A percentile compares a stretch with the other conserved stretches of the same genome.
Conservation (phyloP, 139 green algal species). For the Diplosphaera chodatii region DNA sequence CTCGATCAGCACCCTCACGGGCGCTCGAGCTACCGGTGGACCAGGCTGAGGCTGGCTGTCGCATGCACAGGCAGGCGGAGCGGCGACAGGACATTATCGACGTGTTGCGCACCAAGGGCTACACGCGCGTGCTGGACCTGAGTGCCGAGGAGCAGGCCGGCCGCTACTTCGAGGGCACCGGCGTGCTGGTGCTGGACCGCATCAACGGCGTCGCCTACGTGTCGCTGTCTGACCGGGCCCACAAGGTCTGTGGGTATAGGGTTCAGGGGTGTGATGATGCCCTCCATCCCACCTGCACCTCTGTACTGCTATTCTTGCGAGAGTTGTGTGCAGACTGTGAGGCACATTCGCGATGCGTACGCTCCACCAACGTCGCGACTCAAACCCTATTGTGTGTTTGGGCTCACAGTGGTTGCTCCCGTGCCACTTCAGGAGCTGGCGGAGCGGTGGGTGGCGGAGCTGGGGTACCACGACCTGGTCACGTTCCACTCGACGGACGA, state of each 20-base stretch:
- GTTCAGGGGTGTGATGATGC: too few species aligned
- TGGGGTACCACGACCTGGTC: conserved; percentile 75
- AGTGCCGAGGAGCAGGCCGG: conserved; percentile 35
- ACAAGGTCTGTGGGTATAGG: conserved; percentile 34
- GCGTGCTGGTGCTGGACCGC: conserved; percentile 85
- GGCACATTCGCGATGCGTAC: too few species aligned
- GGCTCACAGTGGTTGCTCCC: too few species aligned
- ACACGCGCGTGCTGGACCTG: conserved; percentile 61
- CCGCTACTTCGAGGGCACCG: conserved; percentile 82
- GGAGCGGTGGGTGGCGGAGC: conserved; percentile 28
- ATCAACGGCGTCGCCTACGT: conserved; percentile 87
- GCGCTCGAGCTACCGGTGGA: too few species aligned
- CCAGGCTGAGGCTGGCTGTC: too few species aligned
- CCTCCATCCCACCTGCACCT: too few species aligned
- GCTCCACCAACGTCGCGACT: too few species aligned
- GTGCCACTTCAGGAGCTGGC: conserved; percentile 5
- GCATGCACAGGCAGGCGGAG: conserved; percentile 53
- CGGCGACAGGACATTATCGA: conserved; percentile 67
- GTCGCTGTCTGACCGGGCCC: conserved; percentile 70
- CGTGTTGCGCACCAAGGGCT: conserved; percentile 45
- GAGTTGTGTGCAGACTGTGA: too few species aligned
- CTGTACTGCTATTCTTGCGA: too few species aligned
- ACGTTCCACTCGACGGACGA: conserved; percentile 57
- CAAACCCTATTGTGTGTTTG: too few species aligned
- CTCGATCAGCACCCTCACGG: too few species aligned